Percentiles rank a stretch among this genome's conserved stretches.
Conservation (phyloP, 2,329 filamentous ascomycete species). For the Blumeriella jaapii region DNA sequence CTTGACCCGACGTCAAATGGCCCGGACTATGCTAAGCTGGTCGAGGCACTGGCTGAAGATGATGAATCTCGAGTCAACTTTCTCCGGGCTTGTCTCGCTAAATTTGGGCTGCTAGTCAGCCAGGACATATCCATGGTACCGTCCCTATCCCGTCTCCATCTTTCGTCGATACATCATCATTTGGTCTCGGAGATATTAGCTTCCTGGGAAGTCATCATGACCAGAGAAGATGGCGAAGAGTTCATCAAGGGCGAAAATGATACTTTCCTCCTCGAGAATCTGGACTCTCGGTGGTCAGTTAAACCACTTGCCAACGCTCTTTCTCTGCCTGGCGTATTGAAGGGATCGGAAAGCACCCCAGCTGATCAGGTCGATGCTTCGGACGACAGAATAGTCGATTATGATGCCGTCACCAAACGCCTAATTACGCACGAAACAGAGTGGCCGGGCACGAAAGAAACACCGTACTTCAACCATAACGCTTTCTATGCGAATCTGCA, state of each 20-base stretch:
- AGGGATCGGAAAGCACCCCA: constrained; percentile 7
- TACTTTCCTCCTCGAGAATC: constrained; percentile 65
- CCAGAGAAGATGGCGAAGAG: constrained; percentile 52
- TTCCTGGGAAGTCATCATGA: constrained; percentile 55
- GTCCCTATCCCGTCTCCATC: constrained; percentile 69
- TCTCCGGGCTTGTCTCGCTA: constrained; percentile 65
- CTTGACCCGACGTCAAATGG: constrained; percentile 55
- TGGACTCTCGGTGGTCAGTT: constrained; percentile 48
- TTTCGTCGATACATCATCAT: constrained; percentile 56
- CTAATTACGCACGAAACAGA: constrained; percentile 60
- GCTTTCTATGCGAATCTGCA: constrained; percentile 63
- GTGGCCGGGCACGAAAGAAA: constrained; percentile 59
- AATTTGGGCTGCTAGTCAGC: constrained; percentile 71
- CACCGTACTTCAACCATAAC: constrained; percentile 77
- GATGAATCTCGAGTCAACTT: constrained; percentile 63
- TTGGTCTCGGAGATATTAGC: constrained; percentile 58
- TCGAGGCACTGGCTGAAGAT: constrained; percentile 54
- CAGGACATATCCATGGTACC: constrained; percentile 58
- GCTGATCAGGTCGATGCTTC: constrained; percentile 30
- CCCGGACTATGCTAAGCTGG: constrained; percentile 58
- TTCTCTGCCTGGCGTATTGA: constrained; percentile 14
- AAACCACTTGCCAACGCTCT: constrained; percentile 43
- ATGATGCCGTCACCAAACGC: constrained; percentile 59
- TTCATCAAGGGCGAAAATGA: constrained; percentile 74
- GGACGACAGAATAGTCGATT: constrained; percentile 57